Evolutionary conservation across 2,329 filamentous ascomycete species (phyloP), one percentile per base, ranked within the genome.

Genomic region (Ceratocystiopsis minuta): DNA sequence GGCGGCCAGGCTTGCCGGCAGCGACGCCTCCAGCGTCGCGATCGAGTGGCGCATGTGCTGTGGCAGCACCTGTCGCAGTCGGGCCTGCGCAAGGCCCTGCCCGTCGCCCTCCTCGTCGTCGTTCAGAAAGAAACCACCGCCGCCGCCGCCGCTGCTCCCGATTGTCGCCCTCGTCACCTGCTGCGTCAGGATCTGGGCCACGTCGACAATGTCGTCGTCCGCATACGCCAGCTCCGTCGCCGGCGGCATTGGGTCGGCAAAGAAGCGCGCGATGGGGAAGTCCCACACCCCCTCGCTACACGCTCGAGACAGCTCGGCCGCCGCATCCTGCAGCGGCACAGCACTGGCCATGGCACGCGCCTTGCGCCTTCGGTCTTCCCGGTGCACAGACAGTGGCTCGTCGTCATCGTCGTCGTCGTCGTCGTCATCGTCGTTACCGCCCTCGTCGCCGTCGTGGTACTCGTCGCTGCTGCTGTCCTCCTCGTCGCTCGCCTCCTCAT

Each of bases 151-250:
- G 16, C 36, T 38, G 3, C 33, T 17, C 11, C 43, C 47, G 12
- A 49, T 43, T 13, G 48, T 50, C 20, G 45, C 41, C 4, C 44
- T 44, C 3, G 72, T 66, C 17, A 78, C 69, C 53, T 85, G 80
- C 45, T 82, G 77, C 2, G 76, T 77, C n/a, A 84, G 58, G 34
- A 83, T 70, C 51, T 84, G 80, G 0, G 77, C 78, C 20, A 80
- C 66, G 40, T 73, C 71, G 32, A 84, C 72, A 45, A 72, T 65
- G 35, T 80, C 75, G 3, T 74, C 67, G 42, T 78, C 73, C 2
- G 63, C 58, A 15, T 67, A 54, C 11, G 61, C 57, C 18, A 66
- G 52, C 18, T 67, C 63, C 11, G 66, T 50, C 31, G 57, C 55
- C 1, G 66, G 55, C 11, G 72, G 72, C 49, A 78, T 70, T 6